These are phyloP conservation scores for Barnettozyma pratensis DNA, from an alignment of 805 yeast genomes.

Conservation along the genomic window DNA sequence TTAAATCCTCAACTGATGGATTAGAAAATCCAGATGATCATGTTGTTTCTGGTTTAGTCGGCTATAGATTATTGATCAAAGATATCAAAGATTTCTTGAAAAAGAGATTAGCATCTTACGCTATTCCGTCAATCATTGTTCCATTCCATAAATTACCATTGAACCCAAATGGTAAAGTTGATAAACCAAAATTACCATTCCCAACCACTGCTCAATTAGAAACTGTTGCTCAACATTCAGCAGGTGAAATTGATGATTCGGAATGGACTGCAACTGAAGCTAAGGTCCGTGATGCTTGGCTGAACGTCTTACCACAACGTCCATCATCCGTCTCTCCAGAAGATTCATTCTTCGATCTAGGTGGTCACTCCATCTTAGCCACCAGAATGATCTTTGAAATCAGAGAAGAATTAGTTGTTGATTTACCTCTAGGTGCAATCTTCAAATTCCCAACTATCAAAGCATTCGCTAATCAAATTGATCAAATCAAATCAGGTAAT, in stretches of 20 bases:
- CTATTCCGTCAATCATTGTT: constrained; percentile 87
- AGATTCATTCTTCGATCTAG: constrained; percentile 94
- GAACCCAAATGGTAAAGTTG: constrained; percentile 98
- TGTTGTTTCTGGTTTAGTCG: constrained; percentile 72
- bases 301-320: constrained; percentile 73
- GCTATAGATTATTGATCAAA: constrained; percentile 70
- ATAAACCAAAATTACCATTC: constrained; percentile 93
- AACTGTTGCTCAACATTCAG: constrained; percentile 54
- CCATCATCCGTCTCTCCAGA: constrained; percentile 72
- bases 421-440: constrained; percentile 83
- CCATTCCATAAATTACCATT: constrained; percentile 83
- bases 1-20: constrained; percentile 38
- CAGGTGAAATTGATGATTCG: constrained; percentile 38
- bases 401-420: constrained; percentile 70
- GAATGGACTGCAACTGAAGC: constrained; percentile 62
- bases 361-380: constrained; percentile 96
- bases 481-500: constrained; percentile 46
- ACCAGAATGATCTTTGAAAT: constrained; percentile 94
- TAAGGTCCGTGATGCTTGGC: constrained; percentile 78
- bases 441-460: constrained; percentile 86
- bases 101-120: constrained; percentile 86
- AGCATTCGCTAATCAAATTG: constrained; percentile 71
- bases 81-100: constrained; percentile 79
- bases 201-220: constrained; percentile 86
- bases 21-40: constrained; percentile 47